Conservation (phyloP, 2,329 filamentous ascomycete species). For the Thelonectria blattea region DNA sequence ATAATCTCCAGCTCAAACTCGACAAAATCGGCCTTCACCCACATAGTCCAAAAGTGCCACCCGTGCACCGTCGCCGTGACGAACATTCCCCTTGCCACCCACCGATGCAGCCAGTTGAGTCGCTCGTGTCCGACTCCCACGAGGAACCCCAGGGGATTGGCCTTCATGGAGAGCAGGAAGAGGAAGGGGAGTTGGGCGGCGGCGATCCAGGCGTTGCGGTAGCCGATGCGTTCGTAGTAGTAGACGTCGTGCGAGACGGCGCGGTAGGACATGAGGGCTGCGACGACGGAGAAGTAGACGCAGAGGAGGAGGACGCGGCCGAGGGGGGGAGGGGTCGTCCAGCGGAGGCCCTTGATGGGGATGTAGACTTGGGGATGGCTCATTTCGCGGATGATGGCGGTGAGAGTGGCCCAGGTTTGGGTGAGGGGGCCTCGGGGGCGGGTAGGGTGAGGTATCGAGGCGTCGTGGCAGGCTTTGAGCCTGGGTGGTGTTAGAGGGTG, state of each 20-base stretch:
- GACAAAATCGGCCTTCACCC: slow-evolving; percentile 65
- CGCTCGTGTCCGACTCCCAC: slow-evolving; percentile 71
- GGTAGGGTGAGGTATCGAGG: slow-evolving; percentile 57
- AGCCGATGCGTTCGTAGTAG: slow-evolving; percentile 70
- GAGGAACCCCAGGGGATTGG: slow-evolving; percentile 64
- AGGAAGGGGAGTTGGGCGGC: slow-evolving; percentile 69
- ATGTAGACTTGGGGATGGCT: slow-evolving; percentile 62
- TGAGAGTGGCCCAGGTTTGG: slow-evolving; percentile 64
- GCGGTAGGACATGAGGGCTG: slow-evolving; percentile 61
- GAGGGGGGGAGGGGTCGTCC: slow-evolving; percentile 64
- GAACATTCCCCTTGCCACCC: slow-evolving; percentile 73
- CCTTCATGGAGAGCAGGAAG: slow-evolving; percentile 66
- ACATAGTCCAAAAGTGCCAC: slow-evolving; percentile 71
- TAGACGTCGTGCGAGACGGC: slow-evolving; percentile 58
- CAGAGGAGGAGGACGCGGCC: slow-evolving; percentile 61
- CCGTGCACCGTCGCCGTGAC: slow-evolving; percentile 73
- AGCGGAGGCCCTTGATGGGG: slow-evolving; percentile 53
- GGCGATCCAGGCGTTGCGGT: slow-evolving; percentile 71
- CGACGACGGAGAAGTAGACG: slow-evolving; percentile 64
- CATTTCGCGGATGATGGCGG: slow-evolving; percentile 62
- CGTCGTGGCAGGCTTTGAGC: slow-evolving; percentile 51
- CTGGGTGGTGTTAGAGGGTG: slow-evolving; percentile 40
- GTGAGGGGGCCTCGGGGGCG: slow-evolving; percentile 53
- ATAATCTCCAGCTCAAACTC: slow-evolving; percentile 64
- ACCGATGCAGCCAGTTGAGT: slow-evolving; percentile 76